Evolutionary conservation across 371 early-diverging fungal species (phyloP).

Genomic region (Apophysomyces elegans): DNA sequence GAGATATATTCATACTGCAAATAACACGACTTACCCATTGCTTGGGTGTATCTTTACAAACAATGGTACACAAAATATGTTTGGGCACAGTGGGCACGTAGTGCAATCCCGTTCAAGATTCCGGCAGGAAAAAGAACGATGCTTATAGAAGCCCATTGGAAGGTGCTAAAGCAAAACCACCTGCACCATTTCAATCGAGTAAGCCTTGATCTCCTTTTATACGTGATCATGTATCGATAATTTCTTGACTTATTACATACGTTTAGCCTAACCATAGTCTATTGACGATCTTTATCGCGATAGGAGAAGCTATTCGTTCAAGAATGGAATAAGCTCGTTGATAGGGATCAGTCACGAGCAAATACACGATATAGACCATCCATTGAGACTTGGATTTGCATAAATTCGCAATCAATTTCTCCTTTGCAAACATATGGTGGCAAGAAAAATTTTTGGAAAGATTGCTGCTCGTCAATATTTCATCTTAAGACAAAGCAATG

Average conservation of each 20-base stretch:
- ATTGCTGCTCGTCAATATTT: neutral
- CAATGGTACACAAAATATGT: neutral
- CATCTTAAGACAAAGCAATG: neutral
- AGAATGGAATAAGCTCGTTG: neutral
- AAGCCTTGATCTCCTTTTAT: conserved; percentile 6
- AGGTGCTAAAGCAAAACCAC: conserved; percentile 4
- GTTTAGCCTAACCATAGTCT: neutral
- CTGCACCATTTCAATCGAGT: conserved; percentile 2
- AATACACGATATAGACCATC: neutral
- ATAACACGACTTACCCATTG: neutral
- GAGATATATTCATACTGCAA: conserved; percentile 1
- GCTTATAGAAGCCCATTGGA: conserved; percentile 13
- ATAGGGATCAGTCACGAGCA: neutral
- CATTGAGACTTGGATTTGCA: neutral
- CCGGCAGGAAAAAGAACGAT: conserved; percentile 7
- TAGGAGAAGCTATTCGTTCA: neutral
- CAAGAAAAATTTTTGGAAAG: neutral
- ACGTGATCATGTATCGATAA: neutral
- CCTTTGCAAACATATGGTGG: neutral
- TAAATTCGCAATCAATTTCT: neutral
- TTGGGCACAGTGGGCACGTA: conserved; percentile 6
- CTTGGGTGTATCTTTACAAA: conserved; percentile 7
- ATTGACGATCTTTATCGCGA: neutral
- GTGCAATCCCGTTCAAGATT: neutral
- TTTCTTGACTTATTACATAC: neutral